Evolutionary conservation across 2,329 filamentous ascomycete genomes (phyloP).

Genomic region (Pseudocercospora pini-densiflorae): DNA sequence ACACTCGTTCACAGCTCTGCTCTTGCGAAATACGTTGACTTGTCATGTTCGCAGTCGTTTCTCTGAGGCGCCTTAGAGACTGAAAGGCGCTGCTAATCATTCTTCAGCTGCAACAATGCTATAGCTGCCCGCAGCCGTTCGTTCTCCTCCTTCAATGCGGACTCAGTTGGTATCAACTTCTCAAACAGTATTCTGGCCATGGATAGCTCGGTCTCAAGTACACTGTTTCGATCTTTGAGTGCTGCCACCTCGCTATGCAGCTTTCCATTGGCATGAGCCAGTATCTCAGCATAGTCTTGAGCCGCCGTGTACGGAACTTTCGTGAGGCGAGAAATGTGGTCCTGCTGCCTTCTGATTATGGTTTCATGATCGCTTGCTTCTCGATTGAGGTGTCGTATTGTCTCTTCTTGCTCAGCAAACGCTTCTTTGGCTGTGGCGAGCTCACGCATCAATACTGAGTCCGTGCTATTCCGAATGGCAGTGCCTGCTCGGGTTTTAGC

Average conservation of each 20-base stretch:
- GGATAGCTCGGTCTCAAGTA: neutral
- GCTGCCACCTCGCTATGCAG: neutral
- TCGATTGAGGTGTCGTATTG: slow-evolving; percentile 3
- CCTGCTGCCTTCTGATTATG: neutral
- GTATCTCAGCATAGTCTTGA: neutral
- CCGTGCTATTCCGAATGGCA: neutral
- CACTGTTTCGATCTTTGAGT: neutral
- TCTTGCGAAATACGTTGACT: too few species aligned
- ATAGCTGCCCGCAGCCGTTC: neutral
- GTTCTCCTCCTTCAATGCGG: neutral
- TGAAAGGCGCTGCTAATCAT: neutral
- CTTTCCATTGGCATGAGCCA: neutral
- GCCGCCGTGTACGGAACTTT: neutral
- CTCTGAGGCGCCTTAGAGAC: too few species aligned
- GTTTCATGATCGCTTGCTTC: slow-evolving; percentile 6
- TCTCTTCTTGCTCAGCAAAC: slow-evolving; percentile 5
- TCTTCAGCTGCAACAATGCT: neutral
- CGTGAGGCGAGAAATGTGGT: neutral
- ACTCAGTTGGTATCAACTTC: neutral
- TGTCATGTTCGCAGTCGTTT: too few species aligned
- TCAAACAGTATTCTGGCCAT: neutral
- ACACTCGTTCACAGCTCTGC: too few species aligned
- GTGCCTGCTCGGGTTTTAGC: neutral
- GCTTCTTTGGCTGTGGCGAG: slow-evolving; percentile 1
- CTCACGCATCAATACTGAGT: neutral